Percentiles rank a stretch among this genome's conserved stretches.
phyloP scores from a whole-genome alignment of 1,139 yeast species.

The Magnusiomyces magnusii region DNA sequence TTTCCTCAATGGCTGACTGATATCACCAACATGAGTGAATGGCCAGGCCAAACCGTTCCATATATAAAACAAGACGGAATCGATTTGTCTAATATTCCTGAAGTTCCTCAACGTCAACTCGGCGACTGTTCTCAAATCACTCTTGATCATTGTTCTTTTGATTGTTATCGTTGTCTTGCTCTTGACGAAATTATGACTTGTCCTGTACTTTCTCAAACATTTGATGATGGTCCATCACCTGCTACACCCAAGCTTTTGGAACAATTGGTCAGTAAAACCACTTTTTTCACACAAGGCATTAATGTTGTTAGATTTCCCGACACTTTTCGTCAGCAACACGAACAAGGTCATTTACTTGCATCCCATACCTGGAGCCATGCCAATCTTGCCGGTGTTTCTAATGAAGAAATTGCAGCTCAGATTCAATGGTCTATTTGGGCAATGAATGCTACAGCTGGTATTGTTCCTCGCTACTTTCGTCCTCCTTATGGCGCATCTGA shows the following conservation, averaged over 20 bases:
- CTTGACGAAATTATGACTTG: constrained; percentile 74
- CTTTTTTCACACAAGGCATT: constrained; percentile 80
- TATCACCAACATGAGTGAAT: constrained; percentile 60
- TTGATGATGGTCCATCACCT: constrained; percentile 91
- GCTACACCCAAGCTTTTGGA: constrained; percentile 54
- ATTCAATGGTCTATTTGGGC: constrained; percentile 97
- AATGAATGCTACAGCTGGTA: constrained; percentile 87
- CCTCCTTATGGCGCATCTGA: constrained; percentile 97
- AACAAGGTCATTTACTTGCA: constrained; percentile 70
- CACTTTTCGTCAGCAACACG: constrained; percentile 49
- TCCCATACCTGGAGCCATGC: constrained; percentile 94
- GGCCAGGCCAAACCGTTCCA: constrained; percentile 89
- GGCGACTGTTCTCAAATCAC: constrained; percentile 51
- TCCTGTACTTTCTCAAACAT: constrained; percentile 65
- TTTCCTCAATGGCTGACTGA: constrained; percentile 75
- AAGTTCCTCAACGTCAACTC: constrained; percentile 44
- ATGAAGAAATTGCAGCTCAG: constrained; percentile 81
- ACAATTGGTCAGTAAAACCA: constrained; percentile 47
- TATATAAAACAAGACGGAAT: constrained; percentile 73
- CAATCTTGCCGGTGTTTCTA: constrained; percentile 65
- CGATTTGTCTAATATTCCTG: constrained; percentile 46
- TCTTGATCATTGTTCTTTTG: constrained; percentile 65
- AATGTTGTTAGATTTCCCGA: constrained; percentile 74
- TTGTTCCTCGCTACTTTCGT: constrained; percentile 87
- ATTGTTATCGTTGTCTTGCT: constrained; percentile 71